Base-by-base conservation (phyloP, 2,329 filamentous ascomycete species). In the Leptodontidium sp. region DNA sequence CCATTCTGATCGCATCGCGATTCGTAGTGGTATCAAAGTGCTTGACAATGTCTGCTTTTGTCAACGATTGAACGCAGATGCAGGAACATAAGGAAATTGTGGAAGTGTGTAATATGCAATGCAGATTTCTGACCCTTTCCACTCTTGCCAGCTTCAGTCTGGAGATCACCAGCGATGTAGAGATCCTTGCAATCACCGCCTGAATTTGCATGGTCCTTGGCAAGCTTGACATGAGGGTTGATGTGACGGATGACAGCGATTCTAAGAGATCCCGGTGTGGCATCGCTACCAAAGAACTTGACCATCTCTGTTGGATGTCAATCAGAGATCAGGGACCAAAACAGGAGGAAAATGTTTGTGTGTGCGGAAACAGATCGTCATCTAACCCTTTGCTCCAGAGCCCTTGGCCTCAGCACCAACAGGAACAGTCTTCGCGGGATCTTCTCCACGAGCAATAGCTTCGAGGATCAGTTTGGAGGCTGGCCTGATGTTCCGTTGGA, bases 271-370 rank as follows among this genome's bases (percentile, higher is more conserved):
- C 82, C 81, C 0, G 82, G 76, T 0, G 87, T 89, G 2, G 85
- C 88, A 64, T 86, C 85, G 24, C 40, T 66, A 35, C 86, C 87
- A 72, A 86, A 89, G 77, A 85, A 84, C 69, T 84, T 86, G 69
- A 85, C 84, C 63, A 89, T 88, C 59, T 88, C 87, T 89, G 53
- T 32, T 1, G 68, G 53, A 45, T 50, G 53, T 52, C 61, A 66
- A 64, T 21, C 38, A 32, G 40, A 62, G 15, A 58, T 15, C 29
- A 17, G 11, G 43, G 26, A 49, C 24, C 11, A 2, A n/a, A 65
- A n/a, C 17, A 43, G 50, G 17, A 49, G 40, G 14, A 35, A 50
- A n/a, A 35, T 53, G 58, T 57, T 26, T 57, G 38, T 47, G 15
- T 14, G 9, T 45, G 58, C 17, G n/a, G 38, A 9, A 49, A 47